A percentile compares a stretch with the other conserved stretches of the same genome.
phyloP scores from a whole-genome alignment of 1,284 basidiomycete genomes.

The Trametes polyzona region DNA sequence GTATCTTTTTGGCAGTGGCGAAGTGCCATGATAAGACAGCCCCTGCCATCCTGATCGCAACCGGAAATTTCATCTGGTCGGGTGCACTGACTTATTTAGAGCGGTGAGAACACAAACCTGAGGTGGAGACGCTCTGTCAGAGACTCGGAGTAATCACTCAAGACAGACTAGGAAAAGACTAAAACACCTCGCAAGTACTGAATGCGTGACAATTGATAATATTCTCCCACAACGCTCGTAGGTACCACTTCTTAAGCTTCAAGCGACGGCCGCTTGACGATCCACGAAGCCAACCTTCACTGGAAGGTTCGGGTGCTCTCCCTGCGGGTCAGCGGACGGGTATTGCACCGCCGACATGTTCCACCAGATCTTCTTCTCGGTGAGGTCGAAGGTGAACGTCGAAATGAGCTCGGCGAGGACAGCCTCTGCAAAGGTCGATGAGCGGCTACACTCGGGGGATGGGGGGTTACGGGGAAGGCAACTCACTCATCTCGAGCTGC shows the following conservation, averaged over 20 bases:
- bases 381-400: slow-evolving; percentile 17
- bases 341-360: slow-evolving; percentile 26
- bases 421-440: slow-evolving; percentile 8
- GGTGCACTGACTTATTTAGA: no score
- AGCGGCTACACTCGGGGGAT: not conserved
- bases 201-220: no score
- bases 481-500: slow-evolving; percentile 26
- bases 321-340: slow-evolving; percentile 15
- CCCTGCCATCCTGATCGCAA: no score
- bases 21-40: no score
- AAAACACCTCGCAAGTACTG: no score
- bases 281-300: slow-evolving; percentile 4
- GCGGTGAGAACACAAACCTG: no score
- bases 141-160: no score
- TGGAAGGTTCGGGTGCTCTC: slow-evolving; percentile 1
- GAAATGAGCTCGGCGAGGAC: slow-evolving; percentile 13
- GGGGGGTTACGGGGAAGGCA: not conserved
- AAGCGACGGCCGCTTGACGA: not conserved
- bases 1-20: no score
- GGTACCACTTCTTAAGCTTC: not conserved
- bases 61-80: no score
- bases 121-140: no score
- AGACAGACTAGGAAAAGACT: no score
- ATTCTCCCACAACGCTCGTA: no score
- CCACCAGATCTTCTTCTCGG: slow-evolving; percentile 26